Conservation (phyloP, 2,329 filamentous ascomycete genomes). For the Herpotrichia juniperi region DNA sequence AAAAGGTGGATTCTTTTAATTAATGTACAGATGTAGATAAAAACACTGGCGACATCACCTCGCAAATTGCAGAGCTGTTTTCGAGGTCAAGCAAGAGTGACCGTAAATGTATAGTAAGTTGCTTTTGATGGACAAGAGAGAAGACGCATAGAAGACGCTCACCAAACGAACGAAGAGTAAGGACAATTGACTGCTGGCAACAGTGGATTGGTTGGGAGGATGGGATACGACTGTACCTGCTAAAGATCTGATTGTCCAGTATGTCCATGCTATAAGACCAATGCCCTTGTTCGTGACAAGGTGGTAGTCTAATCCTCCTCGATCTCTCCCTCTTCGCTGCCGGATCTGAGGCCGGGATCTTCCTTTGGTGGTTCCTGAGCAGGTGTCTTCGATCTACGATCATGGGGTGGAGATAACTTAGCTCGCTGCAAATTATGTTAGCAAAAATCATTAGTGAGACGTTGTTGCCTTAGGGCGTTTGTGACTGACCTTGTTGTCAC, state of each 20-base stretch:
- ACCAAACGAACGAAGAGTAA: background rate
- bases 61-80: background rate
- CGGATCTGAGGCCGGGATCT: constrained; percentile 74
- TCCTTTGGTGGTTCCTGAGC: constrained; percentile 49
- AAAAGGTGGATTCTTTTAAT: background rate
- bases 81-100: background rate
- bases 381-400: constrained; percentile 65
- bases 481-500: constrained; percentile 49
- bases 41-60: background rate
- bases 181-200: background rate
- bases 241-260: background rate
- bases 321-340: constrained; percentile 97
- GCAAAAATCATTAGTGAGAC: constrained; percentile 12
- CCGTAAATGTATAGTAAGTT: no score
- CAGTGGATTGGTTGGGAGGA: background rate
- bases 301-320: constrained; percentile 65
- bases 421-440: constrained; percentile 37
- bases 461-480: constrained; percentile 2
- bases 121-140: background rate
- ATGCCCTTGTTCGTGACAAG: background rate
- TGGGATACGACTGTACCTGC: background rate
- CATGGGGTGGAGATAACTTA: constrained; percentile 61
- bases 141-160: background rate
- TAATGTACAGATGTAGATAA: background rate
- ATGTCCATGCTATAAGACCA: background rate